Conservation (phyloP, 179 eudicot genomes). For the Vitellaria paradoxa region DNA sequence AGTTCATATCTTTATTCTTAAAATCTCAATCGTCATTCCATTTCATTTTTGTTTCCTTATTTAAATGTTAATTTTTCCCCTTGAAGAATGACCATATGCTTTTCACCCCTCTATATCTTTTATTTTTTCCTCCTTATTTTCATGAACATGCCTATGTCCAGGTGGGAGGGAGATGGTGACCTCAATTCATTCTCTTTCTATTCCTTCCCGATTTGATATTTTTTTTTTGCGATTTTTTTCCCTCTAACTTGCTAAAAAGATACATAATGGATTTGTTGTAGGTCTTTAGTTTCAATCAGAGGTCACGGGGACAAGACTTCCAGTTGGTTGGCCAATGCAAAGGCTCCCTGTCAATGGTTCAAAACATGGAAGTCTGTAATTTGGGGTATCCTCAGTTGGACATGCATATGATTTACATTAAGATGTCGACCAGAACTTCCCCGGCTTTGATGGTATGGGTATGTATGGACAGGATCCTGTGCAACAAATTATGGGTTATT, state of each 20-base stretch:
- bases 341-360: conserved; percentile 47
- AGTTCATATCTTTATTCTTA: too few relatives aligned
- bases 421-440: conserved; percentile 47
- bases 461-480: conserved; percentile 41
- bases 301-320: conserved; percentile 44
- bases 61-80: background rate
- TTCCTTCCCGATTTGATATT: too few relatives aligned
- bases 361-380: conserved; percentile 38
- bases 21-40: too few relatives aligned
- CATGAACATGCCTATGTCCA: background rate
- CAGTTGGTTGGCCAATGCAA: conserved; percentile 54
- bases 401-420: conserved; percentile 52
- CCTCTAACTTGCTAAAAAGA: background rate
- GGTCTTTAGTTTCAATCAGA: conserved; percentile 51
- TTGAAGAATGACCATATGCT: background rate
- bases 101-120: background rate
- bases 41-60: too few relatives aligned
- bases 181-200: too few relatives aligned
- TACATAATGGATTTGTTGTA: conserved; percentile 25
- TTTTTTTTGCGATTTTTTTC: background rate
- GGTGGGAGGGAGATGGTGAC: too few relatives aligned
- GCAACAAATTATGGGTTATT: conserved; percentile 47
- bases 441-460: conserved; percentile 47
- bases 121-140: background rate
- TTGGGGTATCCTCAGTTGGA: conserved; percentile 51